Conservation (phyloP, 192 early-diverging fungal species). For the Umbelopsis sp. region DNA sequence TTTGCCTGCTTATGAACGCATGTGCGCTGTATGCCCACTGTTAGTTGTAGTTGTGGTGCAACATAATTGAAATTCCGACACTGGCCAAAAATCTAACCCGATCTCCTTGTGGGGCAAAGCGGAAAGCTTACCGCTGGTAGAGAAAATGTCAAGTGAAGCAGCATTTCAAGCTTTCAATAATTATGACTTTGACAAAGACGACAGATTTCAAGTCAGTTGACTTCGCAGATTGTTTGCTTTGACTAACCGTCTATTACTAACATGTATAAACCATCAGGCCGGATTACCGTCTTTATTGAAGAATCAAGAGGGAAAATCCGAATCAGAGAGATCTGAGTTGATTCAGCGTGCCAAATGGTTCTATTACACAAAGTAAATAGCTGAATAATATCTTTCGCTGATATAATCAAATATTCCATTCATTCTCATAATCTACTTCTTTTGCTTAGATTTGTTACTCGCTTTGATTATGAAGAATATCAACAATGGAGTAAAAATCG, state of each 20-base stretch:
- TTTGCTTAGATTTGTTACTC: slow-evolving; percentile 29
- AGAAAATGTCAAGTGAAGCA: slow-evolving; percentile 17
- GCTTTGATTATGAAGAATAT: slow-evolving; percentile 38
- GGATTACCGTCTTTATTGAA: slow-evolving; percentile 38
- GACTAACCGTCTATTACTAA: background rate
- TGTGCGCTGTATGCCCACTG: too few species aligned
- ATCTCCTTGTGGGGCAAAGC: too few species aligned
- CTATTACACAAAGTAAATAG: slow-evolving; percentile 46
- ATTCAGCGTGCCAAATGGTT: slow-evolving; percentile 43
- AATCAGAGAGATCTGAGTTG: slow-evolving; percentile 20
- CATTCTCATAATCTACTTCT: background rate
- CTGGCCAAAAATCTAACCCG: too few species aligned
- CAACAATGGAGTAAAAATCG: slow-evolving; percentile 29
- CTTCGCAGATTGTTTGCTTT: background rate
- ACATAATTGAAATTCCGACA: too few species aligned
- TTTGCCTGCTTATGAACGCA: too few species aligned
- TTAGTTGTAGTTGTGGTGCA: too few species aligned
- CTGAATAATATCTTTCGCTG: background rate
- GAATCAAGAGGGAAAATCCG: slow-evolving; percentile 26
- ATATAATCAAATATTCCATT: background rate
- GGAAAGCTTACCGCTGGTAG: too few species aligned
- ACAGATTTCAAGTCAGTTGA: slow-evolving; percentile 35
- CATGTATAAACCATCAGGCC: slow-evolving; percentile 18
- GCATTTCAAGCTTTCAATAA: slow-evolving; percentile 33
- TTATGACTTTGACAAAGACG: slow-evolving; percentile 46